These are phyloP conservation scores for Lyophyllum atratum DNA, from an alignment of 768 basidiomycete species.

Conservation along the genomic window DNA sequence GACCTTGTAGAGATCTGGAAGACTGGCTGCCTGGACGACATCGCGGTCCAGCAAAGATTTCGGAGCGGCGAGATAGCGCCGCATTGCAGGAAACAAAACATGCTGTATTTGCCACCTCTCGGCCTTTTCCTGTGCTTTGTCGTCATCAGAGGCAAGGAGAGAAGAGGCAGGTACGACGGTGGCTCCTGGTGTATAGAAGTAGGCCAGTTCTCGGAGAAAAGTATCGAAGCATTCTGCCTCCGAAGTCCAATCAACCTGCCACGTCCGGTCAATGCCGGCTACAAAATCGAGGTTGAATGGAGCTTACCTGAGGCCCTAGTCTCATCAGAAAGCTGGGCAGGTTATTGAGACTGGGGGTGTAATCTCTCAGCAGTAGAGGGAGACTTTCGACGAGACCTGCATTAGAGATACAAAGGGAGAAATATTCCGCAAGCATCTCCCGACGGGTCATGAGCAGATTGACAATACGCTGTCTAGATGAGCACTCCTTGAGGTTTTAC, in stretches of 20 bases:
- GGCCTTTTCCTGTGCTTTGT: slow-evolving; percentile 51
- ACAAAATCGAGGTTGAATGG: not conserved
- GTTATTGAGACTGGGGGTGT: slow-evolving; percentile 89
- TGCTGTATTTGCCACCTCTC: slow-evolving; percentile 90
- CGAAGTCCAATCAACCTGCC: slow-evolving; percentile 83
- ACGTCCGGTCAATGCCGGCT: not conserved
- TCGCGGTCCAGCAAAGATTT: slow-evolving; percentile 69
- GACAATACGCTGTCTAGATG: slow-evolving; percentile 54
- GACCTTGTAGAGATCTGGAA: slow-evolving; percentile 91
- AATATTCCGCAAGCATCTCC: slow-evolving; percentile 93
- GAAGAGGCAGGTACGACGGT: slow-evolving; percentile 17
- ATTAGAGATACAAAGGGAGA: slow-evolving; percentile 70
- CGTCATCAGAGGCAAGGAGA: slow-evolving; percentile 26
- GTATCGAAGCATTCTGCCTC: slow-evolving; percentile 86
- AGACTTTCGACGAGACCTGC: slow-evolving; percentile 72
- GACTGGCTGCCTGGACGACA: slow-evolving; percentile 84
- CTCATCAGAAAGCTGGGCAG: slow-evolving; percentile 89
- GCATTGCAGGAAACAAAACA: slow-evolving; percentile 83
- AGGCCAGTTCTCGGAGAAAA: slow-evolving; percentile 87
- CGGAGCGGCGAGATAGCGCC: slow-evolving; percentile 71
- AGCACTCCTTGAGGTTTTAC: not conserved
- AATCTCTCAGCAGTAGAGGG: slow-evolving; percentile 83
- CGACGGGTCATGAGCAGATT: slow-evolving; percentile 59
- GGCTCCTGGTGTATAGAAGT: slow-evolving; percentile 82
- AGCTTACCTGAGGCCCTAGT: slow-evolving; percentile 83